These are phyloP conservation scores for Xerocomellus dryophilus DNA, from an alignment of 768 basidiomycete species.

Conservation along the genomic window DNA sequence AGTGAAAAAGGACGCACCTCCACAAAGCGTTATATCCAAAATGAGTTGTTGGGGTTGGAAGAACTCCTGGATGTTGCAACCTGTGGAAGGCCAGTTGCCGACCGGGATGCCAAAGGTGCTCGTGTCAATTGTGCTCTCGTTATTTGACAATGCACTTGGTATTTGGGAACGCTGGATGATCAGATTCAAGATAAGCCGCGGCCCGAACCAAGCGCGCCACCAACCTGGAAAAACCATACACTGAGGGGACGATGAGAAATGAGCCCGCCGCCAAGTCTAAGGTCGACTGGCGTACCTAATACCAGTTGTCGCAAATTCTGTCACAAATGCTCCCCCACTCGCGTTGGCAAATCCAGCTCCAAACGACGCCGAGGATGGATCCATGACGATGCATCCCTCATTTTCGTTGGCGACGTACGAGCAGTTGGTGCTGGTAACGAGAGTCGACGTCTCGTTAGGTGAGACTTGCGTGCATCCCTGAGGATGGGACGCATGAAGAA, in stretches of 20 bases:
- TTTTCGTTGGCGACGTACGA: slow-evolving; percentile 53
- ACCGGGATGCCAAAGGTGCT: slow-evolving; percentile 61
- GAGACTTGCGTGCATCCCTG: slow-evolving; percentile 53
- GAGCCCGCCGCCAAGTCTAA: background rate
- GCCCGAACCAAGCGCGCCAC: background rate
- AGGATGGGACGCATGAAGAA: background rate
- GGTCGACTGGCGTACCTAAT: slow-evolving; percentile 49
- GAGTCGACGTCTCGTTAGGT: slow-evolving; percentile 48
- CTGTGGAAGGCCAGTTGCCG: slow-evolving; percentile 60
- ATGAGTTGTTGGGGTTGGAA: slow-evolving; percentile 66
- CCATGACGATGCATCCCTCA: slow-evolving; percentile 62
- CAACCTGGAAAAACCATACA: slow-evolving; percentile 33
- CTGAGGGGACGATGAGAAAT: slow-evolving; percentile 7
- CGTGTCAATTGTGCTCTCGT: slow-evolving; percentile 52
- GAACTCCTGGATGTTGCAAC: slow-evolving; percentile 51
- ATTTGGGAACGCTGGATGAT: slow-evolving; percentile 37
- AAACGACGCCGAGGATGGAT: slow-evolving; percentile 54
- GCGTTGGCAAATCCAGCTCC: slow-evolving; percentile 62
- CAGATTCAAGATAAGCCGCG: background rate
- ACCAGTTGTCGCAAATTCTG: slow-evolving; percentile 63
- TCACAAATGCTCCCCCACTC: slow-evolving; percentile 73
- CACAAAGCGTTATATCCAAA: slow-evolving; percentile 73
- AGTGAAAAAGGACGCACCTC: slow-evolving; percentile 39
- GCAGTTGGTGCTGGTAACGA: slow-evolving; percentile 59
- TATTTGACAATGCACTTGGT: slow-evolving; percentile 45